These are phyloP conservation scores for Chlorella ohadii DNA, from an alignment of 139 green algal species.

Conservation along the genomic window DNA sequence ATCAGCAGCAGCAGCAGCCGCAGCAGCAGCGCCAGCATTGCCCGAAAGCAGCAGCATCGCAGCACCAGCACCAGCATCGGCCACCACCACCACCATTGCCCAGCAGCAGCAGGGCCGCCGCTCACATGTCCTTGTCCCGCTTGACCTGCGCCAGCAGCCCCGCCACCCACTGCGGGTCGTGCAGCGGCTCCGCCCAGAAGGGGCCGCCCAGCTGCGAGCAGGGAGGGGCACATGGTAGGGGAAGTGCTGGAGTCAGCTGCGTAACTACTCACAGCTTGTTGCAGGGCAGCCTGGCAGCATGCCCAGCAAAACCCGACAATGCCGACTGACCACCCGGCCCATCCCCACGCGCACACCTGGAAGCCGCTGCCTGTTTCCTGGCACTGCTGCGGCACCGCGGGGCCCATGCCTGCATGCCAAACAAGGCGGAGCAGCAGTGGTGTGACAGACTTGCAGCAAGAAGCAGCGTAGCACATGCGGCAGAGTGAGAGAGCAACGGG, in stretches of 20 bases:
- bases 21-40: not conserved
- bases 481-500: no score
- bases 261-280: no score
- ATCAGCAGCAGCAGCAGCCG: not conserved
- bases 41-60: not conserved
- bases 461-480: no score
- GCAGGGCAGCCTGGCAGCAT: no score
- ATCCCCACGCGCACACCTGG: conserved; percentile 37
- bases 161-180: conserved; percentile 80
- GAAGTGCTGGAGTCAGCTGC: no score
- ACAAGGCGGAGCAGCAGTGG: not conserved
- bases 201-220: no score
- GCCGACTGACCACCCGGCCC: no score
- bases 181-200: conserved; percentile 26
- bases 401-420: conserved; percentile 45
- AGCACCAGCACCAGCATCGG: not conserved
- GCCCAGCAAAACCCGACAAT: no score
- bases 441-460: no score
- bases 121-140: conserved; percentile 7
- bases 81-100: no score
- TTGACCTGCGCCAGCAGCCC: conserved; percentile 48
- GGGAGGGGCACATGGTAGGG: no score
- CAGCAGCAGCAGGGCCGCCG: no score
- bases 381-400: conserved; percentile 74
- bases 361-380: conserved; percentile 77